Conservation (phyloP, 2,329 filamentous ascomycete genomes). For the Chrysosporium keratinophilum region DNA sequence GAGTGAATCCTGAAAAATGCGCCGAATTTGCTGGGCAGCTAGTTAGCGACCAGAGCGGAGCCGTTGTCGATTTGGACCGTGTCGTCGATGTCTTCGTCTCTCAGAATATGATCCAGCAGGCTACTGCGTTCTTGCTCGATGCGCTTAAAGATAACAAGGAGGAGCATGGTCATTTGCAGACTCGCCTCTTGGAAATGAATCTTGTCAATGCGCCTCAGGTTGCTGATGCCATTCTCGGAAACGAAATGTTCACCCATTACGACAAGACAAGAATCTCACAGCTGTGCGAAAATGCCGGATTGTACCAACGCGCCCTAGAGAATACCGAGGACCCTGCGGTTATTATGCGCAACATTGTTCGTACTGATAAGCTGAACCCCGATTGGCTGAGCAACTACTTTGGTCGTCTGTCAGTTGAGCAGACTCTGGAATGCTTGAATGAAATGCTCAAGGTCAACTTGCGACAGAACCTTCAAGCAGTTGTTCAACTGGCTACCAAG, state of each 20-base stretch:
- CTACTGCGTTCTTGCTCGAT: conserved; percentile 94
- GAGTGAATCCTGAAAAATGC: conserved; percentile 84
- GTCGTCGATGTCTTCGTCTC: conserved; percentile 97
- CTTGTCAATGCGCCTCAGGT: conserved; percentile 92
- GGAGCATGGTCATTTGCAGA: conserved; percentile 88
- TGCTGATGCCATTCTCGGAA: conserved; percentile 91
- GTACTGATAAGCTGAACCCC: conserved; percentile 71
- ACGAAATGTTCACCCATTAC: conserved; percentile 97
- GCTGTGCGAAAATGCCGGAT: conserved; percentile 85
- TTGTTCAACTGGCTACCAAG: conserved; percentile 93
- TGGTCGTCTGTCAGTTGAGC: conserved; percentile 85
- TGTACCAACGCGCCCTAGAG: conserved; percentile 79
- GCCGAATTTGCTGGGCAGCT: conserved; percentile 89
- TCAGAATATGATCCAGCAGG: conserved; percentile 94
- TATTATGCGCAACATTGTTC: conserved; percentile 82
- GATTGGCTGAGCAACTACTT: conserved; percentile 92
- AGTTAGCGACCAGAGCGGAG: conserved; percentile 76
- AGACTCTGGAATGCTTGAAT: conserved; percentile 85
- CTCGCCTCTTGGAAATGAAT: conserved; percentile 95
- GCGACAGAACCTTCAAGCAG: conserved; percentile 87
- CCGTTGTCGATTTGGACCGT: conserved; percentile 82
- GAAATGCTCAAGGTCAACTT: conserved; percentile 97
- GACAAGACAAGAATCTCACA: conserved; percentile 81
- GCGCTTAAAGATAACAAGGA: conserved; percentile 89
- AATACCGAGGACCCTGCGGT: conserved; percentile 83